Percentiles rank a stretch among this genome's conserved stretches.
These are phyloP conservation scores for Nigrospora osmanthi DNA, from an alignment of 2,329 filamentous ascomycete genomes.

Conservation along the genomic window DNA sequence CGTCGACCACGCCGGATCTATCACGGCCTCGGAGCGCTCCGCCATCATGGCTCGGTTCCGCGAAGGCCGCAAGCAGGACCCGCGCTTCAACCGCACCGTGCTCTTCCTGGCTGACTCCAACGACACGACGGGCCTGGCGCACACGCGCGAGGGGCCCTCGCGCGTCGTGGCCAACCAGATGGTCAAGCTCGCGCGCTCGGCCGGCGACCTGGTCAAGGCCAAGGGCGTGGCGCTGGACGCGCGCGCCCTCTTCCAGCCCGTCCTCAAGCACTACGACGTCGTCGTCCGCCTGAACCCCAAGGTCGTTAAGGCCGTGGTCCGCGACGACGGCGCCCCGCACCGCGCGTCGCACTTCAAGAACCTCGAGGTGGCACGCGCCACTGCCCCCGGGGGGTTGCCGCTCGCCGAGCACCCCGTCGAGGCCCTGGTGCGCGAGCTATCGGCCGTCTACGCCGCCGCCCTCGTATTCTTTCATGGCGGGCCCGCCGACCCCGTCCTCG, in stretches of 20 bases:
- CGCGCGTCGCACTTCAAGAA: slow-evolving; percentile 66
- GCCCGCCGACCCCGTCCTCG: slow-evolving; percentile 46
- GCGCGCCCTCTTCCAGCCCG: slow-evolving; percentile 61
- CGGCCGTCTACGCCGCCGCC: slow-evolving; percentile 56
- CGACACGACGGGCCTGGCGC: slow-evolving; percentile 71
- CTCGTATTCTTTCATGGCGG: slow-evolving; percentile 75
- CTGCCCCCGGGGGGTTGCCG: slow-evolving; percentile 29
- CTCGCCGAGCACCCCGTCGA: slow-evolving; percentile 53
- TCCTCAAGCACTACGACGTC: slow-evolving; percentile 75
- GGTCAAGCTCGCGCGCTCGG: slow-evolving; percentile 72
- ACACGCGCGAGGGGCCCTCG: slow-evolving; percentile 64
- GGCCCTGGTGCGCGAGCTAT: slow-evolving; percentile 60
- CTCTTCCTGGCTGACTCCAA: slow-evolving; percentile 76
- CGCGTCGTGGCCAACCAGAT: slow-evolving; percentile 81
- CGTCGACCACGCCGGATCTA: slow-evolving; percentile 62
- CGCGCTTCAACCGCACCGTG: slow-evolving; percentile 74
- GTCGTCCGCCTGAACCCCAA: slow-evolving; percentile 63
- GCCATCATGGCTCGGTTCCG: slow-evolving; percentile 65
- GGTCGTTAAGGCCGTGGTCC: slow-evolving; percentile 32
- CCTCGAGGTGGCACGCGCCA: slow-evolving; percentile 51
- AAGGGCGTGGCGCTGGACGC: slow-evolving; percentile 45
- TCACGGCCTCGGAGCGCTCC: slow-evolving; percentile 53
- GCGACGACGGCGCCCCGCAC: slow-evolving; percentile 26
- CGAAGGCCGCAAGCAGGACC: slow-evolving; percentile 82
- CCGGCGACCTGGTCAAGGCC: slow-evolving; percentile 52